Evolutionary conservation across 2,329 filamentous ascomycete genomes (phyloP).

Genomic region (Colletotrichum australisinense): DNA sequence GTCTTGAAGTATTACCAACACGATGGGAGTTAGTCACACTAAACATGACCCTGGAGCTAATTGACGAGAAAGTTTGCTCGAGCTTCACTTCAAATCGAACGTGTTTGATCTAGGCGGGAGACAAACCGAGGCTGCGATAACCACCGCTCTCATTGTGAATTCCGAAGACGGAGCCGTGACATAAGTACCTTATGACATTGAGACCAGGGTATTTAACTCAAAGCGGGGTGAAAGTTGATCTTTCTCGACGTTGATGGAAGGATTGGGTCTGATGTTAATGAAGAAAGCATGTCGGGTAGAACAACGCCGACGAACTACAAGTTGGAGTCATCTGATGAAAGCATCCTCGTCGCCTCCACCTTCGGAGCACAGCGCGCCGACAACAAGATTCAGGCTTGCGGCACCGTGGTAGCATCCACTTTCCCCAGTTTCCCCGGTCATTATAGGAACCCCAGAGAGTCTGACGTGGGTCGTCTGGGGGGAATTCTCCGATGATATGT

Average conservation of each 20-base stretch:
- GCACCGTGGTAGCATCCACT: background rate
- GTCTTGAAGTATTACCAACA: too few species aligned
- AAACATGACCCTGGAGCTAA: too few species aligned
- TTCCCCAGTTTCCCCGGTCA: conserved; percentile 14
- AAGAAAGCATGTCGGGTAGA: background rate
- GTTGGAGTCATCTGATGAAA: background rate
- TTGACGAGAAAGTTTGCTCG: too few species aligned
- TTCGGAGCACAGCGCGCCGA: conserved; percentile 14
- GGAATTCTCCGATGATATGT: background rate
- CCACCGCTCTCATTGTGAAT: background rate
- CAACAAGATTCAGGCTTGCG: background rate
- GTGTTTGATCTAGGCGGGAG: background rate
- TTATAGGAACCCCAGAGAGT: background rate
- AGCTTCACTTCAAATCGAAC: too few species aligned
- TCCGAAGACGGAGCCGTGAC: background rate
- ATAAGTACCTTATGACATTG: background rate
- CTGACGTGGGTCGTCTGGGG: background rate
- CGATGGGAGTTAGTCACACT: too few species aligned
- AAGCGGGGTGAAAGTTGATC: background rate
- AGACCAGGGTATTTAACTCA: background rate
- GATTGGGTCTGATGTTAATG: background rate
- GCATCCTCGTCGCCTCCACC: conserved; percentile 6
- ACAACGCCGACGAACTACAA: background rate
- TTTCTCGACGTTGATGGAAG: background rate
- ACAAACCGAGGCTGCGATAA: background rate